phyloP scores from a whole-genome alignment of 495 filamentous ascomycete genomes.

The Aspergillus homomorphus region DNA sequence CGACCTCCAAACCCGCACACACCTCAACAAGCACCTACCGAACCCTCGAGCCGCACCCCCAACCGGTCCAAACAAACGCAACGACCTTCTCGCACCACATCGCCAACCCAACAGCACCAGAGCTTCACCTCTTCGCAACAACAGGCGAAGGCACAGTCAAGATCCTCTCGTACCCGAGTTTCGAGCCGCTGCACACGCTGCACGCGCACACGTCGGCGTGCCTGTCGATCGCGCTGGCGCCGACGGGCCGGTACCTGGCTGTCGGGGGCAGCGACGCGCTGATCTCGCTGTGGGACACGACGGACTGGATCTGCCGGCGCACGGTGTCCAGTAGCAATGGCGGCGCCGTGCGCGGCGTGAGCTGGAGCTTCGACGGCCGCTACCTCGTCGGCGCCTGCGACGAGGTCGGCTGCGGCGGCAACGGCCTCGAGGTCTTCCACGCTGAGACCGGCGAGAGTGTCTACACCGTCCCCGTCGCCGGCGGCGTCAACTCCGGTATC shows the following conservation, averaged over 20 bases:
- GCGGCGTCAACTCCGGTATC: constrained; percentile 42
- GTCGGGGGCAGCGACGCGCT: constrained; percentile 87
- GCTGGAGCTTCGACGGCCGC: constrained; percentile 88
- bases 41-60: constrained; percentile 60
- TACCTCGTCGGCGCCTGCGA: constrained; percentile 84
- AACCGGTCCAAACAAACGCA: constrained; percentile 74
- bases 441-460: constrained; percentile 85
- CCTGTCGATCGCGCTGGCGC: constrained; percentile 66
- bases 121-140: constrained; percentile 65
- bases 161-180: constrained; percentile 65
- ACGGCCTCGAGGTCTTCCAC: constrained; percentile 72
- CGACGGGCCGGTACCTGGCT: constrained; percentile 76
- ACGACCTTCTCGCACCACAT: constrained; percentile 73
- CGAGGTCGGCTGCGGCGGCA: constrained; percentile 51
- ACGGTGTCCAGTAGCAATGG: constrained; percentile 68
- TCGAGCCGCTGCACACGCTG: constrained; percentile 57
- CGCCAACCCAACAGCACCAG: constrained; percentile 34
- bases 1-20: constrained; percentile 9
- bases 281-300: constrained; percentile 87
- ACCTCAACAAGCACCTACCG: constrained; percentile 29
- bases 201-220: constrained; percentile 81
- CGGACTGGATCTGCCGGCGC: constrained; percentile 83
- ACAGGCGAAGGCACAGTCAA: constrained; percentile 79
- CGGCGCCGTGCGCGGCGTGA: constrained; percentile 79
- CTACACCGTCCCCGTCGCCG: constrained; percentile 69